Base-by-base conservation (phyloP, 768 basidiomycete species). In the Zangia roseola region DNA sequence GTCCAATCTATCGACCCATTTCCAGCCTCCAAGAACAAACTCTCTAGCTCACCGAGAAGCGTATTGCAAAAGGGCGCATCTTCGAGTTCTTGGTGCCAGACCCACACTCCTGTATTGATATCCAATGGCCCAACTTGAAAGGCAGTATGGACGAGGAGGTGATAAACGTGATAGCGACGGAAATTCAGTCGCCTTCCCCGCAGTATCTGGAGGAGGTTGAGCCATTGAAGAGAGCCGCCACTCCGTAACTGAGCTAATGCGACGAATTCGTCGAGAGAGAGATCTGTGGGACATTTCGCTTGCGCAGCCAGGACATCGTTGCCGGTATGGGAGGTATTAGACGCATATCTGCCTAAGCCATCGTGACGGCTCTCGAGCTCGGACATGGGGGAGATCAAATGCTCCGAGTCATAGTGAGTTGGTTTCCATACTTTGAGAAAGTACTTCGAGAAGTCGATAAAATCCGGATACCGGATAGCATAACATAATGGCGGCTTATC, bases 211-310 rank as follows among this genome's bases (percentile, higher is more conserved):
- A 65, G 53, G 23, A 80, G 73, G 50, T 80, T 80, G 34, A 71
- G 55, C 78, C 75, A 78, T 41, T 80, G 78, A 0, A 80, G 54
- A 3, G 47, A 61, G 0, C 61, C 46, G 4, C 78, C 77, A 28
- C 70, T 66, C 5, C 78, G 72, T 25, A 80, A 57, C 38, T 62
- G 57, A 8, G 68, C 70, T 45, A 74, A 77, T 0, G 70, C 67
- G 17, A 71, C 61, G 21, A 66, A 71, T 43, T 79, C 76, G 24
- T 79, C 74, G 4, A 74, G 42, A 21, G 44, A 64, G 12, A 79
- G 58, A 17, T 69, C 62, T 20, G 41, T 33, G 2, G 71, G 73
- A 44, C 74, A 77, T 8, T 62, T 52, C 0, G 59, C 53, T 53
- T 79, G 78, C 16, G 58, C 49, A 14, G 71, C 68, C 19, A 79